These are phyloP conservation scores for Groenewaldozyma auringiensis DNA, from an alignment of 1,139 yeast species.

Conservation along the genomic window DNA sequence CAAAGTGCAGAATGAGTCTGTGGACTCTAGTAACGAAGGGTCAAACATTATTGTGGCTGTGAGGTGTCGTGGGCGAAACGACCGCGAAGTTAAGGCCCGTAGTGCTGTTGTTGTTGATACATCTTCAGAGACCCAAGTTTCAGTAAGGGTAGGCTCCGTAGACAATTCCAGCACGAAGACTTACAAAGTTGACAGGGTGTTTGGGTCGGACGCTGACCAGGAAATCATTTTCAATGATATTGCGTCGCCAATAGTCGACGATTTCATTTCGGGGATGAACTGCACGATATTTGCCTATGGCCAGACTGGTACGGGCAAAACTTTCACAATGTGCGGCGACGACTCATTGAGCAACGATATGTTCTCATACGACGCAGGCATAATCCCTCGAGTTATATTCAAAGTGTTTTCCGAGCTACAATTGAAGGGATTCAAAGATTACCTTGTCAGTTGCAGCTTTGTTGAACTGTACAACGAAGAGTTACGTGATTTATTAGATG, in stretches of 20 bases:
- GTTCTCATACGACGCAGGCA: constrained; percentile 42
- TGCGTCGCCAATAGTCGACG: constrained; percentile 52
- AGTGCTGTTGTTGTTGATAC: constrained; percentile 59
- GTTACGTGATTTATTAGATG: constrained; percentile 48
- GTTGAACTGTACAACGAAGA: constrained; percentile 72
- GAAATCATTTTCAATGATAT: constrained; percentile 49
- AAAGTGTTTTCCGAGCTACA: constrained; percentile 15
- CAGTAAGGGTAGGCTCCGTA: constrained; percentile 18
- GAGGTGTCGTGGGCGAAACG: constrained; percentile 77
- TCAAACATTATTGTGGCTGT: constrained; percentile 73
- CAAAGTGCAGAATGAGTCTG: no score
- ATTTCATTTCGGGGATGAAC: constrained; percentile 46
- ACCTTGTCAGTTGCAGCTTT: constrained; percentile 58
- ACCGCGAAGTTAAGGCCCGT: constrained; percentile 60
- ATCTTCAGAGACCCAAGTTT: constrained; percentile 17
- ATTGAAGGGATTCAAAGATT: constrained; percentile 38
- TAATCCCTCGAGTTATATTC: constrained; percentile 53
- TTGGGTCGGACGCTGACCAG: constrained; percentile 70
- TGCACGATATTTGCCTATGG: constrained; percentile 84
- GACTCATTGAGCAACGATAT: constrained; percentile 24
- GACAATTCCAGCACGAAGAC: constrained; percentile 34
- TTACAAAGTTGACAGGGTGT: constrained; percentile 59
- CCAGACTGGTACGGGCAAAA: constrained; percentile 86
- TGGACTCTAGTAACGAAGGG: no score
- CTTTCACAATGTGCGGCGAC: constrained; percentile 81